These are phyloP conservation scores for Ilyonectria mors-panacis DNA, from an alignment of 2,329 filamentous ascomycete species.

Conservation along the genomic window DNA sequence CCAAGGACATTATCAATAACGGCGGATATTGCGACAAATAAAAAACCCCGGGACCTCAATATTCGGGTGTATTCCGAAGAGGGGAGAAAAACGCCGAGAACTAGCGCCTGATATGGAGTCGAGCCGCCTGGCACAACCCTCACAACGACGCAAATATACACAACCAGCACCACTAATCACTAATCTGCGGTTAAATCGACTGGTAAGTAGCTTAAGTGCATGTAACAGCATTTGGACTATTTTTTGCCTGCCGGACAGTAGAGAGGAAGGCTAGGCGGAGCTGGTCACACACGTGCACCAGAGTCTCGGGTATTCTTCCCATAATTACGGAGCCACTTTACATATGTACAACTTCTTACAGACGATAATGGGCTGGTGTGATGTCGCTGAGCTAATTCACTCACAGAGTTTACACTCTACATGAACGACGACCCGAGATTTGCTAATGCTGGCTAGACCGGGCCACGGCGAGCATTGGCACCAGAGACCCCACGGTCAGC, in stretches of 20 bases:
- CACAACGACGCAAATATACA: not conserved
- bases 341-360: not conserved
- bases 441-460: not conserved
- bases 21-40: constrained; percentile 3
- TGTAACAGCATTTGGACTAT: not conserved
- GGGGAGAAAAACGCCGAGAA: constrained; percentile 2
- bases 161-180: not conserved
- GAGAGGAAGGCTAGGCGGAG: not conserved
- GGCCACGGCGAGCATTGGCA: not conserved
- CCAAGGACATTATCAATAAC: not conserved
- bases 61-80: not conserved
- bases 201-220: not conserved
- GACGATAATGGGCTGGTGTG: not conserved
- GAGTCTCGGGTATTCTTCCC: not conserved
- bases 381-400: not conserved
- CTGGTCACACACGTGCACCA: not conserved
- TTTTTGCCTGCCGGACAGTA: not conserved
- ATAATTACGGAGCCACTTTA: not conserved
- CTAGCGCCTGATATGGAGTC: not conserved
- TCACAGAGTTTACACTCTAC: not conserved
- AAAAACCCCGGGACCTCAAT: not conserved
- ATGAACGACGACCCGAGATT: not conserved
- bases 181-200: not conserved
- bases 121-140: constrained; percentile 2
- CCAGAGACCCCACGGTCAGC: not conserved